Conservation (phyloP, 2,329 filamentous ascomycete genomes). For the Zymoseptoria tritici region DNA sequence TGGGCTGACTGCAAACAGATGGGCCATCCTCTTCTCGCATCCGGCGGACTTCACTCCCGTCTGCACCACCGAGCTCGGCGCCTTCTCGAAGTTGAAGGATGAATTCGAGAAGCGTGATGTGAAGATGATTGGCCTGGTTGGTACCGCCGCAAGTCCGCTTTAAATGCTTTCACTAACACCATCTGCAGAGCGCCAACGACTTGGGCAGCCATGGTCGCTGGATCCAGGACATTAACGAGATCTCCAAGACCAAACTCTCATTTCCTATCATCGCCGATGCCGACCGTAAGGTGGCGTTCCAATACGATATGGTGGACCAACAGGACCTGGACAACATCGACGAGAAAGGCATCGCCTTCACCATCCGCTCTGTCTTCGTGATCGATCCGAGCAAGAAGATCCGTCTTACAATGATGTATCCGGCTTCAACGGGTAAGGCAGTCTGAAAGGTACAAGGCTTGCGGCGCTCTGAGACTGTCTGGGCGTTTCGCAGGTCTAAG, state of each 20-base stretch:
- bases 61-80: conserved; percentile 91
- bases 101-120: conserved; percentile 82
- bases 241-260: conserved; percentile 40
- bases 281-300: conserved; percentile 44
- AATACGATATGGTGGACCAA: conserved; percentile 48
- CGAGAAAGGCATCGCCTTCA: conserved; percentile 51
- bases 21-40: conserved; percentile 79
- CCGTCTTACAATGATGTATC: conserved; percentile 57
- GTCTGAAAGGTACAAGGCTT: too few relatives aligned
- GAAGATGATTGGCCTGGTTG: conserved; percentile 77
- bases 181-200: conserved; percentile 66
- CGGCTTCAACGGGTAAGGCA: conserved; percentile 65
- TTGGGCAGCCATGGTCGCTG: conserved; percentile 60
- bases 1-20: conserved; percentile 1
- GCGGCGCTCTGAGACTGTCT: too few relatives aligned
- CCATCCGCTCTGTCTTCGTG: conserved; percentile 58
- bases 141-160: conserved; percentile 4
- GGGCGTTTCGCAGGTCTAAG: too few relatives aligned
- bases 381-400: conserved; percentile 60
- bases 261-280: conserved; percentile 51
- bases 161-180: neutral
- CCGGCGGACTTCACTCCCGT: conserved; percentile 87
- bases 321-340: conserved; percentile 54
- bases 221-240: conserved; percentile 48
- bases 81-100: conserved; percentile 79